phyloP scores from a whole-genome alignment of 495 filamentous ascomycete genomes.

The Collariella sp. region DNA sequence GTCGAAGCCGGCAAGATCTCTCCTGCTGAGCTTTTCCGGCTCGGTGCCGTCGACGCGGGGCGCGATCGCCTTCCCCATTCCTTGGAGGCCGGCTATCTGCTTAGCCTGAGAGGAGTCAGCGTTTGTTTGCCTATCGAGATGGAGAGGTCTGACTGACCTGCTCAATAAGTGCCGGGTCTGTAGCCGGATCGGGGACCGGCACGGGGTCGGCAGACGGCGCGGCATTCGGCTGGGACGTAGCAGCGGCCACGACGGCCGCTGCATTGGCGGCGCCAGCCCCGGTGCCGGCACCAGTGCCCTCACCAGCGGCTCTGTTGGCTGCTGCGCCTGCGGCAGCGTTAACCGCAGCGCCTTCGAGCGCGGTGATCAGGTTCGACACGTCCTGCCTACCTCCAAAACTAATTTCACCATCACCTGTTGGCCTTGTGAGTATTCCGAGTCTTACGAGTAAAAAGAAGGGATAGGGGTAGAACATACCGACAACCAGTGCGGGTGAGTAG shows the following conservation, averaged over 20 bases:
- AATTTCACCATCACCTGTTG: slow-evolving; percentile 56
- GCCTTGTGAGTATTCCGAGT: slow-evolving; percentile 21
- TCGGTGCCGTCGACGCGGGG: slow-evolving; percentile 22
- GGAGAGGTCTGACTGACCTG: slow-evolving; percentile 15
- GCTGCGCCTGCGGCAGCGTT: slow-evolving; percentile 31
- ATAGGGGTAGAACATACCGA: slow-evolving; percentile 14
- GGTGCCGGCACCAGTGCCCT: slow-evolving; percentile 11
- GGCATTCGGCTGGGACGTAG: background rate
- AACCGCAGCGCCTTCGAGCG: slow-evolving; percentile 43
- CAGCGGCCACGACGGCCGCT: slow-evolving; percentile 11
- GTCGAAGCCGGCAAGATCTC: slow-evolving; percentile 42
- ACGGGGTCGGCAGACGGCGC: slow-evolving; percentile 1
- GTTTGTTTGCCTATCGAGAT: background rate
- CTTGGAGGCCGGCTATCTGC: slow-evolving; percentile 38
- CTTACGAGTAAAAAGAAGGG: background rate
- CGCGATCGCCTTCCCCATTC: slow-evolving; percentile 44
- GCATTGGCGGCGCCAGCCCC: slow-evolving; percentile 8
- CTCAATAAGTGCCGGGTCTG: slow-evolving; percentile 30
- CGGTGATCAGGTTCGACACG: slow-evolving; percentile 42
- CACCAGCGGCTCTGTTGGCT: slow-evolving; percentile 9
- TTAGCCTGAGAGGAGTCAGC: slow-evolving; percentile 16
- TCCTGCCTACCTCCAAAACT: slow-evolving; percentile 48
- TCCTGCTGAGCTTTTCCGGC: slow-evolving; percentile 18
- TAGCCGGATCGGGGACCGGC: slow-evolving; percentile 8
- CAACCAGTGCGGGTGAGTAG: slow-evolving; percentile 48